Evolutionary conservation across 2,329 filamentous ascomycete genomes (phyloP), one percentile per base, ranked within the genome.

Genomic region (Penicillium expansum): DNA sequence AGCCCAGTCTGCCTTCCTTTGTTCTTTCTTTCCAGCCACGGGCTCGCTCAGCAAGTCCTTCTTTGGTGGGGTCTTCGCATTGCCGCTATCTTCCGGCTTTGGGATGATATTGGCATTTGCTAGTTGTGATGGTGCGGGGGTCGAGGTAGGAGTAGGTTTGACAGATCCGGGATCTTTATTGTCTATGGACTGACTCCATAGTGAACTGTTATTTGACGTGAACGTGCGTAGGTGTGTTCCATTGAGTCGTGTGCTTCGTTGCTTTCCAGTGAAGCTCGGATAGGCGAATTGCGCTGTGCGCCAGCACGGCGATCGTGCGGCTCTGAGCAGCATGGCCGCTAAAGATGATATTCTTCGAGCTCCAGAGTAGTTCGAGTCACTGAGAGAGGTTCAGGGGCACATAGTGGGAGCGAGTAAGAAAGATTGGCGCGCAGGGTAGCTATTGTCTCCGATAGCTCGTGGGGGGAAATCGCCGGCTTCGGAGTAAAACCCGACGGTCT

Each of bases 1-100:
- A 47, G 92, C 92, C 93, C 93, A 97, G 71, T 99, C 94, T 9
- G 92, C 93, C 77, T 92, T 95, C 67, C 94, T 86, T 81, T 99
- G 95, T 76, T 97, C 91, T 67, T 92, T 86, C 20, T 86, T 87
- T 49, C 85, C 86, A 69, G 84, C 71, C 1, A 85, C 87, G 59
- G 89, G 82, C 69, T 88, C 81, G 13, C 82, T 77, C 20, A 89
- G 83, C 42, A 92, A 75, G 30, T 84, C 81, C 65, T 87, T 86
- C 57, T 76, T 75, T 52, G 74, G 71, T 44, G 67, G 58, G n/a
- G 67, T 48, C 47, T 69, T 67, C 30, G 65, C 66, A 58, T 67
- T 62, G 42, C 55, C 55, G 47, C 38, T 55, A 49, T 58, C 60
- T 52, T 68, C 63, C 29, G 67, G 48, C 52, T 63, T 68, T 42